Evolutionary conservation across 208 protist genomes (phyloP).

Genomic region (Trichomonas tenax): DNA sequence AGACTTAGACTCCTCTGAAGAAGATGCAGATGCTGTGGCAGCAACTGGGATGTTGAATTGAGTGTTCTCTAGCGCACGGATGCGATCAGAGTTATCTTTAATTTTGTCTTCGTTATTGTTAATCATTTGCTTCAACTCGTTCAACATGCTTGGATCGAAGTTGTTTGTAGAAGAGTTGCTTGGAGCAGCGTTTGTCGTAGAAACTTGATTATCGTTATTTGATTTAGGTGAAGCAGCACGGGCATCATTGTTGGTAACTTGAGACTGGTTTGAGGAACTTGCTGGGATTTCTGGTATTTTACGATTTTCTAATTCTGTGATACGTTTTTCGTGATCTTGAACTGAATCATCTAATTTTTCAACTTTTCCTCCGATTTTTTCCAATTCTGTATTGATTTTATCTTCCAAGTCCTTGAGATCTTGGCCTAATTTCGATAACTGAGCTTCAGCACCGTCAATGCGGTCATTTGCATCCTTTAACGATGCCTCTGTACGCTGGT

Average conservation of each 20-base stretch:
- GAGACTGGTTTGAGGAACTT: neutral
- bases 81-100: neutral
- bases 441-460: neutral
- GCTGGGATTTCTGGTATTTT: neutral
- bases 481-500: neutral
- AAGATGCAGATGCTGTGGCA: neutral
- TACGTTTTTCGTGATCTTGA: neutral
- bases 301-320: neutral
- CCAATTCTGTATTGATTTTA: neutral
- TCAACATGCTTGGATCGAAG: neutral
- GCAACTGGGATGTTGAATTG: neutral
- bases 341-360: neutral
- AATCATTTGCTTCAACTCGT: neutral
- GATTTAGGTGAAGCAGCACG: neutral
- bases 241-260: neutral
- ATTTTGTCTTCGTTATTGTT: neutral
- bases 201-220: neutral
- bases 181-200: neutral
- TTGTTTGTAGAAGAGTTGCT: neutral
- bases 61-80: neutral
- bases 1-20: neutral
- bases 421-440: neutral
- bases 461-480: neutral
- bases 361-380: neutral
- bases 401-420: neutral